Base-by-base conservation (phyloP, 306 rosid genomes). In the Lathyrus sativus region DNA sequence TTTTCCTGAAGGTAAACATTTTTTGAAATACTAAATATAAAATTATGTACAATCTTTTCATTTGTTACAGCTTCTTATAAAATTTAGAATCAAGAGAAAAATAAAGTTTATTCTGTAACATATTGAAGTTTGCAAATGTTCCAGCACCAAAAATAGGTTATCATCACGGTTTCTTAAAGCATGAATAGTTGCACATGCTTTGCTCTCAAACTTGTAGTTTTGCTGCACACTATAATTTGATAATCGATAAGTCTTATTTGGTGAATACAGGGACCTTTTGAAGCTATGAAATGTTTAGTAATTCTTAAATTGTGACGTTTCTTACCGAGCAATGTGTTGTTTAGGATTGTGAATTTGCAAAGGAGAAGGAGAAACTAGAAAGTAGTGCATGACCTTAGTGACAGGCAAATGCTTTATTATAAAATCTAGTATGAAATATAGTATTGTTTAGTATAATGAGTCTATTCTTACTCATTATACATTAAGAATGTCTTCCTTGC, bases 341-440 rank as follows among this genome's bases (percentile, higher is more conserved):
- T 70, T 77, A 93, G 98, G 74, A 77, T 58, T 81, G 79, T 76
- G 84, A 85, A 73, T 86, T 75, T 78, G 97, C 96, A 9, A 89
- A 93, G 82, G 83, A 72, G 86, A 93, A 85, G 90, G 88, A 86
- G 74, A n/a, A n/a, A n/a, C n/a, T n/a, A n/a, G n/a, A 79, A 65
- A 68, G 70, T 86, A 67, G 85, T 96, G 62, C 62, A 26, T 69
- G 89, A 86, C 72, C 89, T 93, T 70, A 67, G 82, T 77, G 96
- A 93, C 85, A 80, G 68, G 72, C 96, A 90, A 80, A 57, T 57
- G 24, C 38, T 29, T 28, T 60, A 39, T 39, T 37, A 41, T 59
- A 28, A 28, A 68, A 41, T 41, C 2, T 11, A 49, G 46, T n/a
- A n/a, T n/a, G n/a, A n/a, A n/a, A n/a, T n/a, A n/a, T n/a, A n/a